A percentile compares a stretch with the other conserved stretches of the same genome.
These are phyloP conservation scores for Alternaria solani DNA, from an alignment of 2,329 filamentous ascomycete genomes.

Conservation along the genomic window DNA sequence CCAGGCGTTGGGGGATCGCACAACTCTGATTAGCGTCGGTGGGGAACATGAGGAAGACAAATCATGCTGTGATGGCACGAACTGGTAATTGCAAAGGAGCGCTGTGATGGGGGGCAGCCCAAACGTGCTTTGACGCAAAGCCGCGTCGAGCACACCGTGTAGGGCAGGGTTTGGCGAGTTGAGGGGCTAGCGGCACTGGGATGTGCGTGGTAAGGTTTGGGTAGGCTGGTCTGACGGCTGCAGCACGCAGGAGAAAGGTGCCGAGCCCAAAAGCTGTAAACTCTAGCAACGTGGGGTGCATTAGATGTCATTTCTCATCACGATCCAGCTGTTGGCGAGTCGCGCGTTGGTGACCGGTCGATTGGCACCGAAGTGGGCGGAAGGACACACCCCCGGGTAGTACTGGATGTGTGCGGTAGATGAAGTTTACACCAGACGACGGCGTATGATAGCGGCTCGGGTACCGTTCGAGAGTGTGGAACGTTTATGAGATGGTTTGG, in stretches of 20 bases:
- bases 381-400: slow-evolving; percentile 1
- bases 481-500: background rate
- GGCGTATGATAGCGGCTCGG: slow-evolving; percentile 9
- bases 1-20: slow-evolving; percentile 5
- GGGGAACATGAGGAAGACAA: slow-evolving; percentile 15
- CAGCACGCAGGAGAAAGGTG: slow-evolving; percentile 43
- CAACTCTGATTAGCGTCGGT: slow-evolving; percentile 16
- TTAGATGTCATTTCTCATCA: slow-evolving; percentile 30
- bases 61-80: slow-evolving; percentile 17
- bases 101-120: slow-evolving; percentile 25
- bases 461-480: slow-evolving; percentile 16
- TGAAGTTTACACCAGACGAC: background rate
- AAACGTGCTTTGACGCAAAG: slow-evolving; percentile 45
- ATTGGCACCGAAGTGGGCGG: slow-evolving; percentile 9
- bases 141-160: slow-evolving; percentile 31
- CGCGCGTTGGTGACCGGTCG: slow-evolving; percentile 16
- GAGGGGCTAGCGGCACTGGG: slow-evolving; percentile 20
- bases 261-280: slow-evolving; percentile 33
- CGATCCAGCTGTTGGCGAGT: slow-evolving; percentile 31
- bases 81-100: slow-evolving; percentile 2
- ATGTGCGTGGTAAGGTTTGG: slow-evolving; percentile 22
- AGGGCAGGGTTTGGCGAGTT: slow-evolving; percentile 44
- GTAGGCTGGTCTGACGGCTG: slow-evolving; percentile 16
- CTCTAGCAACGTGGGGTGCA: slow-evolving; percentile 39
- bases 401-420: background rate